These are phyloP conservation scores for Brassica incana DNA, from an alignment of 345 rosid species.

Conservation along the genomic window DNA sequence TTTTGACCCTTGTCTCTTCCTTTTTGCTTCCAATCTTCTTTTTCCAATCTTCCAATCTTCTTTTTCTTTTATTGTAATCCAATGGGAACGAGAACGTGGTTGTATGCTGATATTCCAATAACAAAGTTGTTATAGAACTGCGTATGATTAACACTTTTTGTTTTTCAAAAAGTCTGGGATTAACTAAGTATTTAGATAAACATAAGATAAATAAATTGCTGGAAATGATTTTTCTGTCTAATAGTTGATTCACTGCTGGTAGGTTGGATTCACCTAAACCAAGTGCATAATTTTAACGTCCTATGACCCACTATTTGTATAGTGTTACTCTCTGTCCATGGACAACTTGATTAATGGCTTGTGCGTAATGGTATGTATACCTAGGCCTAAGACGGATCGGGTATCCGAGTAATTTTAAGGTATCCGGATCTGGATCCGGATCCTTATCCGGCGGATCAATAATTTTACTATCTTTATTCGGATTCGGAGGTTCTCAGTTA, in stretches of 20 bases:
- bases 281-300: background rate
- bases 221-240: background rate
- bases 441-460: no score
- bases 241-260: background rate
- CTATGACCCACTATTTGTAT: background rate
- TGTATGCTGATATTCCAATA: slow-evolving; percentile 6
- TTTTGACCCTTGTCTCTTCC: slow-evolving; percentile 44
- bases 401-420: no score
- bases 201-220: background rate
- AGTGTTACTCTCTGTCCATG: background rate
- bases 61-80: slow-evolving; percentile 29
- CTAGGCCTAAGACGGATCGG: no score
- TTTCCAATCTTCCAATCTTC: no score
- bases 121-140: slow-evolving; percentile 3
- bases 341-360: background rate
- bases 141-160: background rate
- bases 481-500: no score
- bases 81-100: background rate
- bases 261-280: background rate
- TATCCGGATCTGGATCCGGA: no score
- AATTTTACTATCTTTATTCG: no score
- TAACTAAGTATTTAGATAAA: background rate
- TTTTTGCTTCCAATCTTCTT: slow-evolving; percentile 30
- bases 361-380: background rate
- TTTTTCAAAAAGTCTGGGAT: background rate